Base-by-base conservation (phyloP, 2,329 filamentous ascomycete genomes). In the Aspergillus quadrilineatus region DNA sequence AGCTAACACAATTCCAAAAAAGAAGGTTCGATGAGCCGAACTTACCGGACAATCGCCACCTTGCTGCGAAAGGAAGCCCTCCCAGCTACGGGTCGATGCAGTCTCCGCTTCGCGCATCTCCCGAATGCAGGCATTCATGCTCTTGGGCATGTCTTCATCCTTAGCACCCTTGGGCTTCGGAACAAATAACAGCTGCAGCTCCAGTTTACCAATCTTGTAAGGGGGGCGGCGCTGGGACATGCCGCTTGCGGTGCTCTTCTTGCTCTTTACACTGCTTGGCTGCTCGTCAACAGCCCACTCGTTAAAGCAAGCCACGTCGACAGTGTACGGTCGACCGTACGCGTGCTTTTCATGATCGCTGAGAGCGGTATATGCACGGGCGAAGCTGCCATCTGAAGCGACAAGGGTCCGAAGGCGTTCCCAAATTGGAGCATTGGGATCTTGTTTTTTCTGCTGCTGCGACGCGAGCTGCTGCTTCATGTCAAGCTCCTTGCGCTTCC, bases 101-200 rank as follows among this genome's bases (percentile, higher is more conserved):
- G 89, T 89, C 72, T 96, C 92, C 1, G 93, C 92, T 51, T 93
- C 90, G 75, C 89, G 90, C 77, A 99, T 86, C 77, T 97, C 94
- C 15, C 94, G 85, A 65, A 97, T 89, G 73, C 92, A 96, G 43
- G 90, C 89, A 75, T 94, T 96, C 92, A 99, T 96, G 79, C 92
- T 97, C 86, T 97, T 97, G 53, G 94, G 94, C 91, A 99, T 97
- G 65, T 97, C 93, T 14, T 97, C 92, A 62, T 97, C 94, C 49
- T 86, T 86, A 30, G 87, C 82, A 44, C 89, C 89, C 79, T 90
- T 93, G 4, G 94, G 93, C 66, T 92, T 91, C 0, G 94, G 94
- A 1, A 99, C 92, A 68, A 96, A 99, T 12, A 99, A 81, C 7
- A 99, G 83, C 77, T 99, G 94, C 39, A 99, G 80, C 71, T 96